Base-by-base conservation (phyloP, 2,329 filamentous ascomycete genomes). In the Clathrospora elynae region DNA sequence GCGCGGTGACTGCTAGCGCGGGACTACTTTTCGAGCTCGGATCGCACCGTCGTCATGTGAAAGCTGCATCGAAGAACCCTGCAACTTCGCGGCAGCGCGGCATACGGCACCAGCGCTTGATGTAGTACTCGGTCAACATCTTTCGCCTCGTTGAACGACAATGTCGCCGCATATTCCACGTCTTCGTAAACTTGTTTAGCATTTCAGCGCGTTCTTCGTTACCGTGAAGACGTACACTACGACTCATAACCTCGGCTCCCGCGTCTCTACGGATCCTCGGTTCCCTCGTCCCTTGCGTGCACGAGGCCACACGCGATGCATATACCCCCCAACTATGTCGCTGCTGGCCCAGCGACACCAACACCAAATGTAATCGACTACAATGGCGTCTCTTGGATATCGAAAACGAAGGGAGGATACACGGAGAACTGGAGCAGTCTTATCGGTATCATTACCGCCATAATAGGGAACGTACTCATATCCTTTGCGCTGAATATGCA, bases 401-500 rank as follows among this genome's bases (percentile, higher is more conserved):
- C 48, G 5, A 51, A 48, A 23, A 42, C 34, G 16, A 42, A 37
- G 1, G 51, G 51, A 49, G 42, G 46, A 32, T 60, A 61, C 34
- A 42, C 53, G 13, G 71, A 71, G 49, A 70, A 70, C 52, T 97
- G 92, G 91, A 95, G 90, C 32, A 95, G 90, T 17, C 77, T 97
- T 39, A 97, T 99, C 64, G 93, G 93, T 59, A 96, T 99, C 62
- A 73, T 92, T 39, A 95, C 91, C 2, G 91, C 93, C 35, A 95
- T 99, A 62, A 80, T 87, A 36, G 93, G 93, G 42, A 99, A 99
- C 63, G 77, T 96, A 22, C 80, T 99, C 38, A 97, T 99, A 55
- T 95, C 92, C 1, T 84, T 99, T 51, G 93, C 93, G 9, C 82
- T 99, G 49, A 99, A 99, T 66, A 92, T 95, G 35, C 93, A 99